Evolutionary conservation across 2,329 filamentous ascomycete species (phyloP), one percentile per base, ranked within the genome.

Genomic region (Claviceps sp.): DNA sequence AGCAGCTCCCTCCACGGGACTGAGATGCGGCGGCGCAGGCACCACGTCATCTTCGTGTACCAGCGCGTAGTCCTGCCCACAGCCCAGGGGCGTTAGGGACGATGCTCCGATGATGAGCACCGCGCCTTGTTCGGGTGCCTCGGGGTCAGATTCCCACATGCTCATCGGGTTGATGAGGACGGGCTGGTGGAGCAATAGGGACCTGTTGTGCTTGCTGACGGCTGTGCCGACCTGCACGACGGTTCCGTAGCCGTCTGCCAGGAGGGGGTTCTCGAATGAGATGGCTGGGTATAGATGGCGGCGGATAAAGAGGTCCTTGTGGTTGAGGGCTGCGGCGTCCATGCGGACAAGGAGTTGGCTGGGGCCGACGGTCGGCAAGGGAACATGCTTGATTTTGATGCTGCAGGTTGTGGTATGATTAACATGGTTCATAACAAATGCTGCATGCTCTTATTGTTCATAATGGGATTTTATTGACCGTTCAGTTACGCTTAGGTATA

Each of bases 301-400:
- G 51, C 91, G 87, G 68, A 95, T 86, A 72, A 96, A 97, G 59
- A 95, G 81, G 68, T 97, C 93, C 61, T 90, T 86, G 72, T 97
- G 93, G 73, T 97, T 97, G 49, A 97, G 81, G 14, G 91, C 85
- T 1, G 84, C 87, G 50, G 89, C 87, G 39, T 79, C 77, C 62
- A 97, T 73, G 61, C 80, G 81, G 56, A 97, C 73, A 6, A 94
- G 74, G 58, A 95, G 73, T 65, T 96, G 77, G 56, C 74, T 74
- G 16, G 78, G 77, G 26, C 79, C 76, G 0, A 84, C 84, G 1
- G 71, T 73, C 26, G 85, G 85, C 56, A 76, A 74, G 52, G 83
- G 76, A 16, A 84, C 69, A 38, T 81, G 71, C 56, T 80, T 80
- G 51, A 87, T 64, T 58, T 77, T 68, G 46, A 85, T 73, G 11